These are phyloP conservation scores for Dendrobium nobile DNA, from an alignment of 106 monocot species.

Conservation along the genomic window DNA sequence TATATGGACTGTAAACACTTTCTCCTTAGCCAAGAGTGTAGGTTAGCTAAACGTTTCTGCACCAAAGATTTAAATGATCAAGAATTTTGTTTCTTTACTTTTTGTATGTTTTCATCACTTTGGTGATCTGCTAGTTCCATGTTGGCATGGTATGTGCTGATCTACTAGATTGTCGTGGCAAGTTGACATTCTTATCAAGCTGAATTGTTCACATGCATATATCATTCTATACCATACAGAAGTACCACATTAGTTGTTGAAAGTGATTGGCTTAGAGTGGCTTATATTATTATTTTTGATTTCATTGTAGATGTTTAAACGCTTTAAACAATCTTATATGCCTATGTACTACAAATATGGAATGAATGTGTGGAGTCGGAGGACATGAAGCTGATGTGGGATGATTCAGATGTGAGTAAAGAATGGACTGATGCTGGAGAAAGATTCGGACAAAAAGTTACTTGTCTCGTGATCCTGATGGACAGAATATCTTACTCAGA, in stretches of 20 bases:
- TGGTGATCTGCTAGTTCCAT: background rate
- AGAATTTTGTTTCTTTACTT: background rate
- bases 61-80: background rate
- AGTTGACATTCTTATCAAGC: background rate
- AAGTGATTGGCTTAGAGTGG: background rate
- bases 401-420: conserved; percentile 56
- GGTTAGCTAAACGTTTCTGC: background rate
- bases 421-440: conserved; percentile 93
- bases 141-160: background rate
- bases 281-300: background rate
- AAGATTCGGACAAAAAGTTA: conserved; percentile 51
- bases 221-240: background rate
- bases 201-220: background rate
- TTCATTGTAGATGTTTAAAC: background rate
- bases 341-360: conserved; percentile 81
- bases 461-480: conserved; percentile 92
- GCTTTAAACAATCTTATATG: conserved; percentile 14
- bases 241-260: background rate
- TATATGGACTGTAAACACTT: background rate
- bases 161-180: background rate
- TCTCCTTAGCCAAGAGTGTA: background rate
- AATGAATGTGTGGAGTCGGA: conserved; percentile 77
- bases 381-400: conserved; percentile 80
- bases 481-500: conserved; percentile 79
- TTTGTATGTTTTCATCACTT: background rate